Percentiles rank a stretch among this genome's conserved stretches.
These are phyloP conservation scores for Coprinopsis strossmayeri DNA, from an alignment of 768 basidiomycete genomes.

Conservation along the genomic window DNA sequence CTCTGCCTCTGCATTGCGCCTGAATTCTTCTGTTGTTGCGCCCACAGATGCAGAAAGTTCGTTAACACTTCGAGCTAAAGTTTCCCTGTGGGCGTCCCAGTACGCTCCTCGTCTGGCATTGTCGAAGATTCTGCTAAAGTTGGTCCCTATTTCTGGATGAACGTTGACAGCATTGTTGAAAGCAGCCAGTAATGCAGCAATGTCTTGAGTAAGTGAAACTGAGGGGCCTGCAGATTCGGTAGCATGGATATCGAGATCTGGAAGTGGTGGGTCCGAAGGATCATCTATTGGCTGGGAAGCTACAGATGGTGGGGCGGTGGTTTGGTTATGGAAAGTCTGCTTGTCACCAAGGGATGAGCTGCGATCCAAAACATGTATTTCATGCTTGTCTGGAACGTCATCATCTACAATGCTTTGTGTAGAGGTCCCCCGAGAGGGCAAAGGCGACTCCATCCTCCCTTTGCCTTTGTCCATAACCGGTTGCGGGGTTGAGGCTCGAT, in stretches of 20 bases:
- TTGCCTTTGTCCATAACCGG: constrained; percentile 43
- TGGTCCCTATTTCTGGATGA: constrained; percentile 70
- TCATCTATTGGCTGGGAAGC: constrained; percentile 6
- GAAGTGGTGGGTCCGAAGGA: constrained; percentile 31
- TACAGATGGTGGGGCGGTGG: background rate
- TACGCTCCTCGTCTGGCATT: constrained; percentile 63
- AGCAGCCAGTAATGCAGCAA: constrained; percentile 53
- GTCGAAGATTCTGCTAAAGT: constrained; percentile 53
- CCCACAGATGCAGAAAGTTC: constrained; percentile 42
- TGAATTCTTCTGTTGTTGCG: constrained; percentile 36
- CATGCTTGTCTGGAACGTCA: constrained; percentile 46
- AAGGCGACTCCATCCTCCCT: constrained; percentile 34
- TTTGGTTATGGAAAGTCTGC: background rate
- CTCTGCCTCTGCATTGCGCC: constrained; percentile 52
- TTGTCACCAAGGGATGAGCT: constrained; percentile 13
- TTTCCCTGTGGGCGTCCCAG: constrained; percentile 58
- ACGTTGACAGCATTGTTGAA: constrained; percentile 49
- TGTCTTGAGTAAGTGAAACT: constrained; percentile 54
- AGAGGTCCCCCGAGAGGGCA: constrained; percentile 22
- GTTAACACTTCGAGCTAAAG: constrained; percentile 51
- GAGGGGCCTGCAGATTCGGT: constrained; percentile 19
- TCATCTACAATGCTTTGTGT: constrained; percentile 34
- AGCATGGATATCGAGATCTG: constrained; percentile 35
- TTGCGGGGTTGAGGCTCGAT: constrained; percentile 26
- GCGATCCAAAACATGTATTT: constrained; percentile 54